Conservation (phyloP, 1,139 yeast species). For the Debaryomycetaceae sp. region DNA sequence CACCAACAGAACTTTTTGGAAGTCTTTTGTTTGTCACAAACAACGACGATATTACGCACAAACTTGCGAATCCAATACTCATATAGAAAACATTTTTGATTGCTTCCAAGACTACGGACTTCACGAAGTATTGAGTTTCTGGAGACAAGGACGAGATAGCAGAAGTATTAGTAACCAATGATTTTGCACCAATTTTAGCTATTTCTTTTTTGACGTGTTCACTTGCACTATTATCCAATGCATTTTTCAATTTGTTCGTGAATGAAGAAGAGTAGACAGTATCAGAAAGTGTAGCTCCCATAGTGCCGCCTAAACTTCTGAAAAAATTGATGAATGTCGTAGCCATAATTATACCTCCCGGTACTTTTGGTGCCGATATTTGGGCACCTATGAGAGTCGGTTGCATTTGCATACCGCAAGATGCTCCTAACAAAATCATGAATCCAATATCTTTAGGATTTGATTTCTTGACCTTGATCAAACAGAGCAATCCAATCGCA, state of each 20-base stretch:
- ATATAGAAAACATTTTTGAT: slow-evolving; percentile 33
- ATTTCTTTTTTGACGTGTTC: slow-evolving; percentile 18
- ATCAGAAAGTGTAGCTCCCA: slow-evolving; percentile 32
- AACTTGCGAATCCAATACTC: slow-evolving; percentile 24
- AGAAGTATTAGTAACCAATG: slow-evolving; percentile 18
- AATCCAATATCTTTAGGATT: slow-evolving; percentile 31
- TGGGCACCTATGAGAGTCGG: slow-evolving; percentile 22
- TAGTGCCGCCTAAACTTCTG: slow-evolving; percentile 31
- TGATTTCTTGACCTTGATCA: slow-evolving; percentile 29
- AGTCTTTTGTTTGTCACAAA: slow-evolving; percentile 29
- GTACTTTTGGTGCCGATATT: slow-evolving; percentile 27
- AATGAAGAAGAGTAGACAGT: slow-evolving; percentile 32
- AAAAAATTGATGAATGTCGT: slow-evolving; percentile 30
- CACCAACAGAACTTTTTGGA: too few relatives aligned
- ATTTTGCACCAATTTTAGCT: slow-evolving; percentile 9
- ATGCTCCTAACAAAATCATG: slow-evolving; percentile 29
- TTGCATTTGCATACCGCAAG: slow-evolving; percentile 26
- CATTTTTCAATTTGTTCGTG: slow-evolving; percentile 13
- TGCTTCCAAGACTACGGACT: slow-evolving; percentile 25
- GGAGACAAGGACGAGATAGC: slow-evolving; percentile 20
- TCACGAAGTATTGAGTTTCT: slow-evolving; percentile 24
- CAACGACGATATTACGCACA: slow-evolving; percentile 18
- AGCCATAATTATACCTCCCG: slow-evolving; percentile 33
- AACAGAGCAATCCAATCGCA: slow-evolving; percentile 32
- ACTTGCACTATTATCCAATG: slow-evolving; percentile 16